A percentile compares a stretch with the other conserved stretches of the same genome.
phyloP scores from a whole-genome alignment of 2,329 filamentous ascomycete genomes.

The Trichoderma atroviride region DNA sequence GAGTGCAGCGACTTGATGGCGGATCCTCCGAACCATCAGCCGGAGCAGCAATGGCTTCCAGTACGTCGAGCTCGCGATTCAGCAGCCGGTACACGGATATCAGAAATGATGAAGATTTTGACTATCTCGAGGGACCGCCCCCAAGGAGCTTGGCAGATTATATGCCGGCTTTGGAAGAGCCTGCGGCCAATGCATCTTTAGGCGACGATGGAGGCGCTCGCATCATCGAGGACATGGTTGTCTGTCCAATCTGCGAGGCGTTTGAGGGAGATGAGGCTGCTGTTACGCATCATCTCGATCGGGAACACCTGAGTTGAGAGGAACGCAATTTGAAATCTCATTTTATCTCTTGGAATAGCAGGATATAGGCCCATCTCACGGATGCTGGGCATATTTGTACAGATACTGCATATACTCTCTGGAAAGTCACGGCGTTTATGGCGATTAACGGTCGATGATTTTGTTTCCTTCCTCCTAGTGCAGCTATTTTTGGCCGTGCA shows the following conservation, averaged over 20 bases:
- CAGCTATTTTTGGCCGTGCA: neutral
- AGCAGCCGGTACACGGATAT: constrained; percentile 42
- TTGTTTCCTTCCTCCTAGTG: too few species aligned
- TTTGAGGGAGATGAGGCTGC: constrained; percentile 72
- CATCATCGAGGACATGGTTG: constrained; percentile 31
- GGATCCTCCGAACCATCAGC: constrained; percentile 18
- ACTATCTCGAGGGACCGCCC: constrained; percentile 44
- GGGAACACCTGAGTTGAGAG: constrained; percentile 36
- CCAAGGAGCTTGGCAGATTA: constrained; percentile 50
- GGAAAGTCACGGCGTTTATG: neutral
- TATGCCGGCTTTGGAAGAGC: constrained; percentile 41
- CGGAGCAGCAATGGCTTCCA: neutral
- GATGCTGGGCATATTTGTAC: neutral
- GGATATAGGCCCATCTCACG: neutral
- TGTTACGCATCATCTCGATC: constrained; percentile 66
- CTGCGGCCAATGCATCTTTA: neutral
- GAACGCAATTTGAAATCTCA: too few species aligned
- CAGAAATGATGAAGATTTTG: constrained; percentile 37
- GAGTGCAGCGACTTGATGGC: constrained; percentile 66
- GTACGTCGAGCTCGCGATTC: constrained; percentile 32
- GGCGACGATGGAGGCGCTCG: neutral
- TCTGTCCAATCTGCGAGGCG: constrained; percentile 65
- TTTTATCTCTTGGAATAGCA: neutral
- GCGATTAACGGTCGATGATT: neutral
- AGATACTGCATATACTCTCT: neutral